phyloP scores from a whole-genome alignment of 192 early-diverging fungal genomes.

The Backusella luteola region DNA sequence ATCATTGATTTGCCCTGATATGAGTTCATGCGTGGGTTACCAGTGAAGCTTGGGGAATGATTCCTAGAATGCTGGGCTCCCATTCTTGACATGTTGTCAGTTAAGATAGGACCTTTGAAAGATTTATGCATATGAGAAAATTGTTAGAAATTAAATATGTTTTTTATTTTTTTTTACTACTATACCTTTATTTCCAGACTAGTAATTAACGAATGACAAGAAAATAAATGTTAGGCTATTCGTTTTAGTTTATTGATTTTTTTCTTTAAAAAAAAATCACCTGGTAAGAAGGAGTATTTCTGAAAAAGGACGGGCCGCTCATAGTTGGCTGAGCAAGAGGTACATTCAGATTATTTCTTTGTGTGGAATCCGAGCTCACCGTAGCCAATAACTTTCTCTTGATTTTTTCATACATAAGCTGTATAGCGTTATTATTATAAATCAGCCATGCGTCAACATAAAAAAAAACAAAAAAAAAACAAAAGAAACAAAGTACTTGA shows the following conservation, averaged over 20 bases:
- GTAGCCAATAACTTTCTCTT: slow-evolving; percentile 22
- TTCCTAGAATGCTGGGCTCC: neutral
- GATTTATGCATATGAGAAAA: neutral
- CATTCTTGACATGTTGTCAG: neutral
- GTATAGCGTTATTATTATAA: neutral
- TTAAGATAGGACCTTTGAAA: neutral
- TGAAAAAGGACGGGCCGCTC: neutral
- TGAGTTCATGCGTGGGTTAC: neutral
- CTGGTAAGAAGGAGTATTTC: neutral
- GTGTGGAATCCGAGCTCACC: neutral
- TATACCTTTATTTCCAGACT: neutral
- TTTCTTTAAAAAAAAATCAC: neutral
- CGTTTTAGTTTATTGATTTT: neutral
- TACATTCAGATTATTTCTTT: neutral
- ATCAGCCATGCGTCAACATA: neutral
- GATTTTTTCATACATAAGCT: slow-evolving; percentile 41
- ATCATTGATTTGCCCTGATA: neutral
- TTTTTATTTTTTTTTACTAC: neutral
- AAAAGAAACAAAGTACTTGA: slow-evolving; percentile 31
- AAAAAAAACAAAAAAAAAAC: neutral
- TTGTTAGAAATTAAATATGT: neutral
- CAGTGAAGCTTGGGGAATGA: neutral
- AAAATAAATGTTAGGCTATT: neutral
- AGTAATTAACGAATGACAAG: neutral
- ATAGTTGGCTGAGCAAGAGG: neutral